A percentile compares a stretch with the other conserved stretches of the same genome.
These are phyloP conservation scores for Paramecium pentaurelia DNA, from an alignment of 73 alveolate genomes.

Conservation along the genomic window DNA sequence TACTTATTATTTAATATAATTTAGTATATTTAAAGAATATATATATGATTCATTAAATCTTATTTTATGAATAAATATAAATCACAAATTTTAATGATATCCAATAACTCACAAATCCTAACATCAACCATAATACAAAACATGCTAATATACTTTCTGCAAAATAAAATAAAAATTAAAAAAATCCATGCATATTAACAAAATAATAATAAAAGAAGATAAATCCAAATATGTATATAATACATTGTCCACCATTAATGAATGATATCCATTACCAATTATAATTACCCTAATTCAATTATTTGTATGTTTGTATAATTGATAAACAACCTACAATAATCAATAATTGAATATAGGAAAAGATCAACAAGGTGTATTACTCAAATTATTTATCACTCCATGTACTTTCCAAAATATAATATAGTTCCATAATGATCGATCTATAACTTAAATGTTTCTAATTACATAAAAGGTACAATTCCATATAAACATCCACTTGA, in stretches of 20 bases:
- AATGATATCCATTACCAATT: slow-evolving; percentile 59
- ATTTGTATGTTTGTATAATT: slow-evolving; percentile 19
- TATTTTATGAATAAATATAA: background rate
- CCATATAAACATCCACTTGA: background rate
- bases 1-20: too few species aligned
- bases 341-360: slow-evolving; percentile 35
- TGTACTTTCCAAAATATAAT: background rate
- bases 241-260: slow-evolving; percentile 44
- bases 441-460: background rate
- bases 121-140: background rate
- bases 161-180: background rate
- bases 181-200: background rate
- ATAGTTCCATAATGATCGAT: slow-evolving; percentile 20
- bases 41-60: background rate
- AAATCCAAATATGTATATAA: background rate
- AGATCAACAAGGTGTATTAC: background rate
- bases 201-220: background rate
- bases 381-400: slow-evolving; percentile 53
- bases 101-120: background rate
- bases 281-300: slow-evolving; percentile 47
- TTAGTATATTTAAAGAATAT: too few species aligned
- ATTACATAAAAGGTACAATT: background rate
- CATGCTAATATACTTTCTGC: background rate
- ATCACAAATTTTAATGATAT: slow-evolving; percentile 30
- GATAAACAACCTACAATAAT: slow-evolving; percentile 48